These are phyloP conservation scores for Neurospora pannonica DNA, from an alignment of 495 filamentous ascomycete species.

Conservation along the genomic window DNA sequence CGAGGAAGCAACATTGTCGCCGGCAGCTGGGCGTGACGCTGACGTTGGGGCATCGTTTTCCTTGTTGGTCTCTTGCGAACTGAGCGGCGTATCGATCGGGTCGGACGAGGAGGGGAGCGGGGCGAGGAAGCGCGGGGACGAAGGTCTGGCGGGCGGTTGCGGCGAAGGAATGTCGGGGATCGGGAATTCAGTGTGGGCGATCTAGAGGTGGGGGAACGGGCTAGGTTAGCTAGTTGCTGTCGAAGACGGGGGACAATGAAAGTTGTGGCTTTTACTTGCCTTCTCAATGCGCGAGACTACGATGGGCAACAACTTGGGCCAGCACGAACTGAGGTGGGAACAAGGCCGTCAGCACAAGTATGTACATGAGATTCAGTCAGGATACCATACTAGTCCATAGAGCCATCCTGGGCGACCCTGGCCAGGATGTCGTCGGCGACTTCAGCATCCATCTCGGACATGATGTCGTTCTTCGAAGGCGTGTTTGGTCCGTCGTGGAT, in stretches of 20 bases:
- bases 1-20: constrained; percentile 8
- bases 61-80: constrained; percentile 39
- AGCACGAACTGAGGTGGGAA: constrained; percentile 23
- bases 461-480: constrained; percentile 9
- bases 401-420: constrained; percentile 53
- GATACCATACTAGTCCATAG: constrained; percentile 55
- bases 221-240: not conserved
- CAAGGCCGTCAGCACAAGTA: constrained; percentile 3
- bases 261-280: constrained; percentile 10
- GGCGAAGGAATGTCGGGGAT: constrained; percentile 30
- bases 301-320: constrained; percentile 28
- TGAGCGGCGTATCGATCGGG: constrained; percentile 24
- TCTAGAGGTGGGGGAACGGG: constrained; percentile 13
- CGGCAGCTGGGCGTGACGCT: constrained; percentile 12
- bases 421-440: constrained; percentile 55
- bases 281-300: constrained; percentile 34
- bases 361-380: not conserved
- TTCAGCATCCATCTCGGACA: constrained; percentile 35
- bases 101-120: constrained; percentile 37
- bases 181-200: constrained; percentile 33
- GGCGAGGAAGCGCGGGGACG: constrained; percentile 33
- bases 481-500: constrained; percentile 5
- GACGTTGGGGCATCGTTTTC: constrained; percentile 29
- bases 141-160: constrained; percentile 21
- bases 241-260: not conserved